A percentile compares a stretch with the other conserved stretches of the same genome.
phyloP scores from a whole-genome alignment of 306 rosid genomes.

The Vigna reflexopilosa region DNA sequence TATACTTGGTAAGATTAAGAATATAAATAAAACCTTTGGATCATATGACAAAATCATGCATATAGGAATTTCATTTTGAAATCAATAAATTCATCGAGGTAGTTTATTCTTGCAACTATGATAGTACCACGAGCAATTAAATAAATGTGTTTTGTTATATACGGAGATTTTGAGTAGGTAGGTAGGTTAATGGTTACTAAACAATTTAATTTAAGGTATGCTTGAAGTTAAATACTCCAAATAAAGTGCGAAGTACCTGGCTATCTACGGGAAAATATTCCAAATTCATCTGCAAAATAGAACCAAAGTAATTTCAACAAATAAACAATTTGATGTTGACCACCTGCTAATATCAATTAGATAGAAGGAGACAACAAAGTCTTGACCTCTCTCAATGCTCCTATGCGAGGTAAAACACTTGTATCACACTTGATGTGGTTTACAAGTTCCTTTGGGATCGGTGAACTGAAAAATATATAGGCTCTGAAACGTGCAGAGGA shows the following conservation, averaged over 20 bases:
- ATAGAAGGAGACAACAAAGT: constrained; percentile 37
- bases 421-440: constrained; percentile 86
- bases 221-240: not conserved
- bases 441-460: constrained; percentile 79
- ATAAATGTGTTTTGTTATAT: not conserved
- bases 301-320: constrained; percentile 37
- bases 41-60: constrained; percentile 30
- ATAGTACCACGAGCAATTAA: not conserved
- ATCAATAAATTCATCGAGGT: constrained; percentile 1
- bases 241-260: constrained; percentile 63
- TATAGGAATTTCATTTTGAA: constrained; percentile 5
- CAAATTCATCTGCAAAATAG: constrained; percentile 80
- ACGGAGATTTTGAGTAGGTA: constrained; percentile 22
- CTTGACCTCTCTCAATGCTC: constrained; percentile 86
- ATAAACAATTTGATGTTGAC: constrained; percentile 32
- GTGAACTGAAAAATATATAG: constrained; percentile 83
- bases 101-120: constrained; percentile 11
- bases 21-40: not conserved
- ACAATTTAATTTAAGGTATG: not conserved
- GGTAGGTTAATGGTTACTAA: not conserved
- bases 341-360: constrained; percentile 32
- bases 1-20: not conserved
- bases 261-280: constrained; percentile 90
- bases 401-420: constrained; percentile 96
- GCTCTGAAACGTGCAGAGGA: constrained; percentile 63